phyloP scores from a whole-genome alignment of 306 rosid species.

The Inga oerstediana region DNA sequence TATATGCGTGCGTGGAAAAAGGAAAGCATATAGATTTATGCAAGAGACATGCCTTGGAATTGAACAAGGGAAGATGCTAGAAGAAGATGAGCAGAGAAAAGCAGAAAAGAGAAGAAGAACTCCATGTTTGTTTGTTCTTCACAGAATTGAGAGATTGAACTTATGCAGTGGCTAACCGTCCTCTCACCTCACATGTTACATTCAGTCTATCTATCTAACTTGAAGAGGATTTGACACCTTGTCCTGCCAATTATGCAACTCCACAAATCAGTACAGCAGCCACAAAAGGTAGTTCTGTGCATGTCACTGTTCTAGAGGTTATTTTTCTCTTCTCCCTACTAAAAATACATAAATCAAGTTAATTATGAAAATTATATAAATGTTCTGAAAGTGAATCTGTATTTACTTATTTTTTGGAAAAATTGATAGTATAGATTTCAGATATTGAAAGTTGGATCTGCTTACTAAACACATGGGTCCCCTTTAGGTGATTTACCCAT shows the following conservation, averaged over 20 bases:
- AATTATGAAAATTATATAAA: neutral
- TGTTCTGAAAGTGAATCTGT: neutral
- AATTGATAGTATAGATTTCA: neutral
- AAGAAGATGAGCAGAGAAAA: constrained; percentile 47
- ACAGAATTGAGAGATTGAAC: constrained; percentile 12
- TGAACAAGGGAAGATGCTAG: constrained; percentile 39
- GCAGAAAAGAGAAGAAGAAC: constrained; percentile 43
- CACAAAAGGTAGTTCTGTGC: neutral
- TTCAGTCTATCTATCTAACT: neutral
- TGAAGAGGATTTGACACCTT: neutral
- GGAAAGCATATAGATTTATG: neutral
- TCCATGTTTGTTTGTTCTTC: constrained; percentile 40
- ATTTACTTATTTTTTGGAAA: neutral
- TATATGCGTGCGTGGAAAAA: neutral
- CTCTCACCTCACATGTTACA: constrained; percentile 13
- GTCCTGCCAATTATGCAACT: neutral
- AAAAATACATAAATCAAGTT: neutral
- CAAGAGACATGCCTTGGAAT: constrained; percentile 47
- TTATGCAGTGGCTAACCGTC: neutral
- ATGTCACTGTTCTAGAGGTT: neutral
- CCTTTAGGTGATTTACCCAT: neutral
- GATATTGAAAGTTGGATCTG: neutral
- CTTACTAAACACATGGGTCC: neutral
- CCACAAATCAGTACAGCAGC: neutral
- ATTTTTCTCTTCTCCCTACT: neutral